Base-by-base conservation (phyloP, 768 basidiomycete species). In the Calocera cornea region DNA sequence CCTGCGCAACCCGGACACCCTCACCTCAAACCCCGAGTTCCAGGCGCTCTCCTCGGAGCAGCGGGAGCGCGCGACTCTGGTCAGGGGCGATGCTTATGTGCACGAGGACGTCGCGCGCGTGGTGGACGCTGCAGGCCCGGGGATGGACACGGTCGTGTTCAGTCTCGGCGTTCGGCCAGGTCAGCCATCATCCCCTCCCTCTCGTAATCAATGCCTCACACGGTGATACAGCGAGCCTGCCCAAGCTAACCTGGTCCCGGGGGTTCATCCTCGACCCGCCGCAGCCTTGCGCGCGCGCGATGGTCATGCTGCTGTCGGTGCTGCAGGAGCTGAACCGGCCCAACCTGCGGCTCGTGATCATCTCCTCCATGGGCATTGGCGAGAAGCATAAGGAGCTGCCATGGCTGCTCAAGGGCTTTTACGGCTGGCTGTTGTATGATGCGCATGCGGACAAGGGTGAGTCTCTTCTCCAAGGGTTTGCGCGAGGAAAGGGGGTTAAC, bases 61-160 rank as follows among this genome's bases (percentile, higher is more conserved):
- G 44, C 44, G 24, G 8, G 19, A 47, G 44, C 80, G 79, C 65
- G 88, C 83, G 1, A 79, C 75, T 14, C 75, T 88, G 8, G 71
- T 86, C 11, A 79, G 84, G 68, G 88, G 88, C 3, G 86, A 89
- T 69, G 87, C 84, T 0, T 77, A 85, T 5, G 77, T 80, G 34
- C 73, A 78, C 66, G 79, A 77, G 0, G 84, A 88, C 69, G 80
- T 87, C 65, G 68, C 77, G 68, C 76, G 74, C 17, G 84, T 79
- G 1, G 88, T 87, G 86, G 72, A 78, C 2, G 78, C 77, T 66
- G 80, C 80, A 0, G 75, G 74, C 0, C 67, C 71, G 65, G 75
- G 73, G 1, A 79, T 87, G 65, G 86, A 87, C 69, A 70, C 82
- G 33, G 76, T 88, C 24, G 69, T 89, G 12, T 88, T 84, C 76